phyloP scores from a whole-genome alignment of 371 early-diverging fungal species.

The Scutellospora calospora region DNA sequence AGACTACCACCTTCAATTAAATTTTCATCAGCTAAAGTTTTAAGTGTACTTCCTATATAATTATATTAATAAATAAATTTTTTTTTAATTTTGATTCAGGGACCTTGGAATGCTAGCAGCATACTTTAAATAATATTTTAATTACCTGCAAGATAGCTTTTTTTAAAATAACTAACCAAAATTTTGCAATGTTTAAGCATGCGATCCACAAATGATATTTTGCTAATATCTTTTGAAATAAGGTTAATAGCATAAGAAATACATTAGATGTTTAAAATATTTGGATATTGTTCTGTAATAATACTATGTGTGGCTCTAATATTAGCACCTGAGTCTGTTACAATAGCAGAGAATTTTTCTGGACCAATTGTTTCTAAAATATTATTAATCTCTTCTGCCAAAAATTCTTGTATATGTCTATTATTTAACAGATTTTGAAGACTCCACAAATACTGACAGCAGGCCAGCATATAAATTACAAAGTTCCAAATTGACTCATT shows the following conservation, averaged over 20 bases:
- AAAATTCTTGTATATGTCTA: not conserved
- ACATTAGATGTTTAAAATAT: not conserved
- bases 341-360: slow-evolving; percentile 18
- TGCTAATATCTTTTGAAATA: slow-evolving; percentile 32
- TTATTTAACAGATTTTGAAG: slow-evolving; percentile 5
- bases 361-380: not conserved
- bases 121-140: too few relatives aligned
- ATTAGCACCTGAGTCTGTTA: not conserved
- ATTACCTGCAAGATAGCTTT: not conserved
- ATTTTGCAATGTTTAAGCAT: not conserved
- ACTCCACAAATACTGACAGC: not conserved
- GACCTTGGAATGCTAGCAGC: too few relatives aligned
- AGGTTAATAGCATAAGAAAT: slow-evolving; percentile 9
- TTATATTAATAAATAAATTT: not conserved
- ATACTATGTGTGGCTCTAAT: not conserved
- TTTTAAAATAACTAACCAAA: slow-evolving; percentile 16
- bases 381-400: slow-evolving; percentile 5
- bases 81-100: not conserved
- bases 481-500: slow-evolving; percentile 33
- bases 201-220: slow-evolving; percentile 16
- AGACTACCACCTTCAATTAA: not conserved
- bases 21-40: not conserved
- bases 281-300: not conserved
- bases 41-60: not conserved
- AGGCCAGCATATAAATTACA: not conserved